Evolutionary conservation across 208 protist genomes (phyloP), one percentile per base, ranked within the genome.

Genomic region (Acanthamoeba sp.): DNA sequence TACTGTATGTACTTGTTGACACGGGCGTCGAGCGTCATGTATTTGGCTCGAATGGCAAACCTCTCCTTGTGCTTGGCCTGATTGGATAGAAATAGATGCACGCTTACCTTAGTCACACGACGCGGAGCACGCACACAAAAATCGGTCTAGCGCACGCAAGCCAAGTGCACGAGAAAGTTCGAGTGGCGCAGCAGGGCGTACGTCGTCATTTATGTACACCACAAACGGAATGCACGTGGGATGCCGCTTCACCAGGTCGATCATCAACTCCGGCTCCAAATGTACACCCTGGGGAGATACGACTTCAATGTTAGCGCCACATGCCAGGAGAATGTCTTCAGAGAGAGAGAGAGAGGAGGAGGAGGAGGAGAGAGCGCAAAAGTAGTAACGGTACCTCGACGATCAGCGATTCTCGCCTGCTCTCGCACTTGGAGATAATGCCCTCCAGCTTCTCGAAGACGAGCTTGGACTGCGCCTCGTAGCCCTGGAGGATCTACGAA

Each of bases 1-100:
- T 98, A 96, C 88, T 95, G 94, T 34, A 98, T 96, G 93, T 99
- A 99, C 80, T 98, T 98, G 96, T 98, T 99, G 36, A 95, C 93
- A 18, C 95, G 62, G 4, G 98, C 96, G 52, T 97, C 96, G 10
- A 99, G 94, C 1, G 97, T 97, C 98, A 99, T 98, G 94, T 97
- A 98, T 40, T 98, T 98, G 29, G 98, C 95, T 48, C 98, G 97
- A 48, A 98, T 96, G 57, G 97, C 97, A 95, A 99, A 98, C 22
- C 98, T 96, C 93, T 98, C 97, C 50, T 97, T 95, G 94, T 99
- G 98, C 84, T 97, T 97, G n/a, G 91, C 90, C 76, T 85, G 55
- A 32, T 4, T 76, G n/a, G 16, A 84, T 18, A 55, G 48, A 55
- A 52, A 52, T 20, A 20, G 16, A 55, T 5, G 22, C 1, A 12